These are phyloP conservation scores for Cryptosporidium andersoni DNA, from an alignment of 169 alveolate species.

Conservation along the genomic window DNA sequence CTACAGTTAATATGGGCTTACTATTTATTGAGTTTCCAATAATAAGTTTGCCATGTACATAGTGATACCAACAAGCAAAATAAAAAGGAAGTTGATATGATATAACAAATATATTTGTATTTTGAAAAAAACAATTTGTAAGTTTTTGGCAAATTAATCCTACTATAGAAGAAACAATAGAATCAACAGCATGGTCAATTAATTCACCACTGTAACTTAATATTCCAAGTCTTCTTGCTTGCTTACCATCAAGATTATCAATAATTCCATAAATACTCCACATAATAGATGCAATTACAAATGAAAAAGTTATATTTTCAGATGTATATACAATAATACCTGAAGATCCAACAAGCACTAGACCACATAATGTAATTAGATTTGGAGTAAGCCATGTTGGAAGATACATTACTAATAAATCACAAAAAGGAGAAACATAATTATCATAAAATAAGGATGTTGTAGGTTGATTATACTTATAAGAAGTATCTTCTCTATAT, in stretches of 20 bases:
- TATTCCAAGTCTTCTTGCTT: slow-evolving; percentile 71
- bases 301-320: not conserved
- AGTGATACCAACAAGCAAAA: slow-evolving; percentile 67
- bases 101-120: slow-evolving; percentile 11
- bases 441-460: slow-evolving; percentile 29
- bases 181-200: slow-evolving; percentile 71
- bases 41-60: slow-evolving; percentile 43
- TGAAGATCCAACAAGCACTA: slow-evolving; percentile 6
- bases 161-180: slow-evolving; percentile 54
- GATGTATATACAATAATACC: slow-evolving; percentile 1
- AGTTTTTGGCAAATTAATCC: slow-evolving; percentile 33
- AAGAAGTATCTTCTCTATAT: not conserved
- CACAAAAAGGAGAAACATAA: slow-evolving; percentile 45
- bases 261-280: slow-evolving; percentile 58
- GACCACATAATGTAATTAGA: slow-evolving; percentile 12
- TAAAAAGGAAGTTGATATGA: slow-evolving; percentile 61
- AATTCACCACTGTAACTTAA: slow-evolving; percentile 68
- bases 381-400: slow-evolving; percentile 43
- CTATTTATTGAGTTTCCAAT: slow-evolving; percentile 41
- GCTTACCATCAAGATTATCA: slow-evolving; percentile 72
- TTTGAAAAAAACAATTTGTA: slow-evolving; percentile 8
- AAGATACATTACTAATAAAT: slow-evolving; percentile 22
- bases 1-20: slow-evolving; percentile 56
- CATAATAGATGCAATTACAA: slow-evolving; percentile 8
- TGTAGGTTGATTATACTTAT: slow-evolving; percentile 39